A percentile compares a stretch with the other conserved stretches of the same genome.
These are phyloP conservation scores for Saccharomyces paradoxus DNA, from an alignment of 805 yeast species.

Conservation along the genomic window DNA sequence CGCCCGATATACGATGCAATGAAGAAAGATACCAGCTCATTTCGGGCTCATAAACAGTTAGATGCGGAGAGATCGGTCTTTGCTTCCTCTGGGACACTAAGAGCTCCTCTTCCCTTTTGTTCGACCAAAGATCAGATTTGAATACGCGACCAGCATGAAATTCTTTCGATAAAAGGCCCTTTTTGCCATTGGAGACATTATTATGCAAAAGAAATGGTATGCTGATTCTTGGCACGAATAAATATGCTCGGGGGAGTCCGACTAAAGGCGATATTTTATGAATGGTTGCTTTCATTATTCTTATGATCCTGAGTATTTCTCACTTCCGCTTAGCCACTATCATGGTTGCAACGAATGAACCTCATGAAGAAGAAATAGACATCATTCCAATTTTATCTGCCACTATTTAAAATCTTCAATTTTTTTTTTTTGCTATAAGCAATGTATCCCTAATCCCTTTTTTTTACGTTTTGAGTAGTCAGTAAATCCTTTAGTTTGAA, in stretches of 20 bases:
- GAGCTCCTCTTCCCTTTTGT: constrained; percentile 57
- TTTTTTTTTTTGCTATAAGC: neutral
- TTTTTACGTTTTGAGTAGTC: too few species aligned
- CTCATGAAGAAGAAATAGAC: neutral
- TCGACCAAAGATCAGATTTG: constrained; percentile 5
- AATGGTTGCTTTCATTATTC: neutral
- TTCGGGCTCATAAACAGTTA: constrained; percentile 85
- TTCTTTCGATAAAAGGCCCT: neutral
- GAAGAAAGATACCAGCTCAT: constrained; percentile 74
- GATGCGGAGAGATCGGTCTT: constrained; percentile 89
- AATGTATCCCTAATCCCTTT: neutral
- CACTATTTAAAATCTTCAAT: neutral
- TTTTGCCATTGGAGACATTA: neutral
- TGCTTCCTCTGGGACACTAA: constrained; percentile 72
- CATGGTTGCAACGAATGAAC: neutral
- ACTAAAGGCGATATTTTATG: neutral
- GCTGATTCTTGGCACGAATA: neutral
- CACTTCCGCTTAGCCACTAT: neutral
- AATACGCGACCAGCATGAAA: neutral
- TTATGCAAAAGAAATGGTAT: neutral
- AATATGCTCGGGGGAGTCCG: neutral
- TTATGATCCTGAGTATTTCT: neutral
- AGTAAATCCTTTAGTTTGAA: too few species aligned
- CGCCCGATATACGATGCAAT: constrained; percentile 83
- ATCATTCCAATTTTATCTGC: neutral